Percentiles rank a stretch among this genome's conserved stretches.
phyloP scores from a whole-genome alignment of 139 green algal species.

The Chlorella sp. region DNA sequence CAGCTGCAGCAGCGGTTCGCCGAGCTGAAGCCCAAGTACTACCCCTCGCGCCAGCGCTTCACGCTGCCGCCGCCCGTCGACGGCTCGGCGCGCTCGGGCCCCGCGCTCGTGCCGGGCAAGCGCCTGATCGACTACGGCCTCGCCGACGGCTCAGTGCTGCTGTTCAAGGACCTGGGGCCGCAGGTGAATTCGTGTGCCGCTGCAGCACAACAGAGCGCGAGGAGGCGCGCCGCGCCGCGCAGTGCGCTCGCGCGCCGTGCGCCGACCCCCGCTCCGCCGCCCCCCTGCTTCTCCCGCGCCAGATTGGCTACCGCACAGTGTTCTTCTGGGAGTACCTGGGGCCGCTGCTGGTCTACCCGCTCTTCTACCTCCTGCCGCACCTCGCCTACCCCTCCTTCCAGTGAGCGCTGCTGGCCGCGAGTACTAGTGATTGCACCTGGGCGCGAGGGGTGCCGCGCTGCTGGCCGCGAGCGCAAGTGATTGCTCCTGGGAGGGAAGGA shows the following conservation, averaged over 20 bases:
- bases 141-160: conserved; percentile 51
- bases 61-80: conserved; percentile 66
- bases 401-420: too few species aligned
- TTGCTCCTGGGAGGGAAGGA: too few species aligned
- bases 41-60: conserved; percentile 77
- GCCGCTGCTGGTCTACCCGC: conserved; percentile 89
- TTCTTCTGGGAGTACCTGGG: conserved; percentile 99
- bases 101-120: conserved; percentile 60
- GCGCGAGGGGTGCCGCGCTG: too few species aligned
- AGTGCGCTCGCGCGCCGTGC: neutral
- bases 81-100: conserved; percentile 61
- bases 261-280: neutral
- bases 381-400: conserved; percentile 65
- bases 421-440: too few species aligned
- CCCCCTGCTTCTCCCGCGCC: conserved; percentile 3
- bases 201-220: neutral
- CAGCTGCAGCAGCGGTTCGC: conserved; percentile 84
- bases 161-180: conserved; percentile 95
- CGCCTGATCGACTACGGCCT: conserved; percentile 73
- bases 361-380: conserved; percentile 89
- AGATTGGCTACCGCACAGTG: conserved; percentile 93
- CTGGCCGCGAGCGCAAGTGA: too few species aligned
- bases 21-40: conserved; percentile 48
- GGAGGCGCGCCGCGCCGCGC: neutral
- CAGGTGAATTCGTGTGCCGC: conserved; percentile 54